Percentiles rank a stretch among this genome's conserved stretches.
Conservation (phyloP, 177 flowering plant species). For the Vitis hybrid region DNA sequence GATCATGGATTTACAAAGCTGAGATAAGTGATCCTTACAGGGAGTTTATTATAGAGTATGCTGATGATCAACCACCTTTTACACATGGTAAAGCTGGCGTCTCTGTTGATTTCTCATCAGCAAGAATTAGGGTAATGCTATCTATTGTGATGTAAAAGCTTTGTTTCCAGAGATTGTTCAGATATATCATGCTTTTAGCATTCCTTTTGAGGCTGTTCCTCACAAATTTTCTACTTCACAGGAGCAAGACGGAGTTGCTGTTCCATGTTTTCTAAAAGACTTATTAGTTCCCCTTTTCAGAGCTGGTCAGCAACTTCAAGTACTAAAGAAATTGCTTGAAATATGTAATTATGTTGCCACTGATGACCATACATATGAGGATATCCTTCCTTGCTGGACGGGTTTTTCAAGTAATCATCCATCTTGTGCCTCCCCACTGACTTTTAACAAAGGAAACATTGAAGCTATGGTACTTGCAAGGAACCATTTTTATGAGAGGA, state of each 20-base stretch:
- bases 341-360: slow-evolving; percentile 37
- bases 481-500: slow-evolving; percentile 44
- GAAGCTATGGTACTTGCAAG: slow-evolving; percentile 52
- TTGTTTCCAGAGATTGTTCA: neutral
- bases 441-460: slow-evolving; percentile 53
- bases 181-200: neutral
- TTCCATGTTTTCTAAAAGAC: slow-evolving; percentile 78
- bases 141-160: slow-evolving; percentile 1
- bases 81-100: slow-evolving; percentile 33
- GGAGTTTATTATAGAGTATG: slow-evolving; percentile 68
- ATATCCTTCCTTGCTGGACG: slow-evolving; percentile 66
- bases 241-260: slow-evolving; percentile 58
- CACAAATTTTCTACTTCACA: slow-evolving; percentile 19
- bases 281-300: slow-evolving; percentile 62
- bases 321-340: slow-evolving; percentile 68
- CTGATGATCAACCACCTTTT: slow-evolving; percentile 23
- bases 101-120: slow-evolving; percentile 32
- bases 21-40: slow-evolving; percentile 70
- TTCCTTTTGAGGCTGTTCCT: slow-evolving; percentile 12
- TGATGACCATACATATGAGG: slow-evolving; percentile 35
- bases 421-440: slow-evolving; percentile 44
- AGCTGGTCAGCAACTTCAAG: slow-evolving; percentile 96
- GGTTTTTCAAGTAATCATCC: slow-evolving; percentile 36
- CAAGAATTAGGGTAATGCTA: slow-evolving; percentile 54
- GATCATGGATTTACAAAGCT: slow-evolving; percentile 91